phyloP scores from a whole-genome alignment of 73 alveolate species.

The Stentor coeruleus region DNA sequence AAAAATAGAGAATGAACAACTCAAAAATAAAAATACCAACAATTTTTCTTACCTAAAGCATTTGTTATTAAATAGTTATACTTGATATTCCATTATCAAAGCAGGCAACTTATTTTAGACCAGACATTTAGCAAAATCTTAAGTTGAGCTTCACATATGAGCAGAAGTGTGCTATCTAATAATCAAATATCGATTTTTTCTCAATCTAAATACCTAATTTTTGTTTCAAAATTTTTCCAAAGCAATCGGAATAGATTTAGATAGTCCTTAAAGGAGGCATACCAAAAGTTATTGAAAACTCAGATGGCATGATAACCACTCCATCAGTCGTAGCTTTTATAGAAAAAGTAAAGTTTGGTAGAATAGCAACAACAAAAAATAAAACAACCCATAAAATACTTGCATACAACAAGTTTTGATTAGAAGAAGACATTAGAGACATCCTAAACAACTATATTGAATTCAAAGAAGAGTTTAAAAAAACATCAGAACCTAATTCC shows the following conservation, averaged over 20 bases:
- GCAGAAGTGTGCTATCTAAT: neutral
- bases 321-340: constrained; percentile 79
- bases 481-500: constrained; percentile 60
- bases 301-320: constrained; percentile 75
- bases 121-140: neutral
- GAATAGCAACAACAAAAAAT: constrained; percentile 57
- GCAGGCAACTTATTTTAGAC: neutral
- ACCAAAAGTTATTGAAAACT: constrained; percentile 86
- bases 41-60: no score
- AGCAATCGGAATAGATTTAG: constrained; percentile 89
- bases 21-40: no score
- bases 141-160: neutral
- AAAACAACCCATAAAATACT: constrained; percentile 75
- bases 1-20: no score
- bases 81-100: neutral
- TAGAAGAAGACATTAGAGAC: constrained; percentile 75
- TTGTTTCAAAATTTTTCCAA: constrained; percentile 18
- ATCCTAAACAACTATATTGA: constrained; percentile 55
- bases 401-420: constrained; percentile 70
- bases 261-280: constrained; percentile 70
- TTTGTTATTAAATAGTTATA: no score
- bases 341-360: constrained; percentile 38
- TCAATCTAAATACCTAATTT: no score
- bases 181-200: no score
- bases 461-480: constrained; percentile 41